Conservation (phyloP, 768 basidiomycete genomes). For the Cubamyces lactineus region DNA sequence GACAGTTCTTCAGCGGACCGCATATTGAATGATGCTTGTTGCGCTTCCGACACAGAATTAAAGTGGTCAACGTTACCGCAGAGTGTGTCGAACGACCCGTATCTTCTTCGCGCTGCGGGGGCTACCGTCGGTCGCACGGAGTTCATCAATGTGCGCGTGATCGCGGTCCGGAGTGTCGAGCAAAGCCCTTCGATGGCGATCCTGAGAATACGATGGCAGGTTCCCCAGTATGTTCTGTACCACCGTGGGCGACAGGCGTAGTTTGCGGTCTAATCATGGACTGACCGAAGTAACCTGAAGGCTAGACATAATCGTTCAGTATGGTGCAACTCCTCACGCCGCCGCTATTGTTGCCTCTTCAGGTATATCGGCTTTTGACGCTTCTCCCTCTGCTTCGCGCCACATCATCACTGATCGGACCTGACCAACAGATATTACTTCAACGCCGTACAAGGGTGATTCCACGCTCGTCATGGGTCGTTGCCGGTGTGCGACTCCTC, state of each 20-base stretch:
- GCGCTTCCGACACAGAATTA: not conserved
- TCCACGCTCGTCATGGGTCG: not conserved
- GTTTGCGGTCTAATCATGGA: too few species aligned
- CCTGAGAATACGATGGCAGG: not conserved
- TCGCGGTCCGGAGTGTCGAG: not conserved
- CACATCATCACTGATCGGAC: constrained; percentile 19
- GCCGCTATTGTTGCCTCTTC: not conserved
- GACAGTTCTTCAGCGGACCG: not conserved
- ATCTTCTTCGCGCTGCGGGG: constrained; percentile 2
- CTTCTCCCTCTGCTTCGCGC: constrained; percentile 1
- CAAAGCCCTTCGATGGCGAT: constrained; percentile 2
- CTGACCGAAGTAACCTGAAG: too few species aligned
- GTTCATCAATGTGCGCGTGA: not conserved
- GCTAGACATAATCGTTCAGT: too few species aligned
- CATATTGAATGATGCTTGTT: constrained; percentile 14
- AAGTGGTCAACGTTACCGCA: not conserved
- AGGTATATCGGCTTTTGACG: not conserved
- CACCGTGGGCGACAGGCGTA: too few species aligned
- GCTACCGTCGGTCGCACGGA: not conserved
- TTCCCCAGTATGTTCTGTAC: too few species aligned
- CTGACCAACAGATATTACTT: constrained; percentile 9
- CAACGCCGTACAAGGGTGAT: not conserved
- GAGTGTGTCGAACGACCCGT: not conserved
- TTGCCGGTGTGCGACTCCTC: not conserved
- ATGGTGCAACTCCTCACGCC: not conserved